phyloP scores from a whole-genome alignment of 1,139 yeast species.

The Meyerozyma smithsonii region DNA sequence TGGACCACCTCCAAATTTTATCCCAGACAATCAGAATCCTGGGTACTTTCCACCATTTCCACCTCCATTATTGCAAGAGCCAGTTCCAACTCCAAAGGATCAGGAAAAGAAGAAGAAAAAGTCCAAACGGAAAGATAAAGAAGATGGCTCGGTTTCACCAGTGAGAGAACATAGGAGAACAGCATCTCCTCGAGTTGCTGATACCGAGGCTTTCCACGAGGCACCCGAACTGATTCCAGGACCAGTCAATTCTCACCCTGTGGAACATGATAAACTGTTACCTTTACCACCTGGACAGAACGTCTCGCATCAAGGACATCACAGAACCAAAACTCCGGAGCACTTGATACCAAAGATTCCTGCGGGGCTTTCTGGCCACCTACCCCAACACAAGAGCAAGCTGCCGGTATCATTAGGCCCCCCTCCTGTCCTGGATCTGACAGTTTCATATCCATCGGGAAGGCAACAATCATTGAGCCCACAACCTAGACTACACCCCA shows the following conservation, averaged over 20 bases:
- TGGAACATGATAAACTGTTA: background rate
- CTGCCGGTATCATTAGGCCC: background rate
- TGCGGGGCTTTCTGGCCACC: background rate
- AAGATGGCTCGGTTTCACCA: constrained; percentile 6
- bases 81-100: constrained; percentile 6
- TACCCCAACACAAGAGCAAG: background rate
- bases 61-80: background rate
- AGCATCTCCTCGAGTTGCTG: background rate
- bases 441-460: background rate
- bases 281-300: background rate
- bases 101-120: constrained; percentile 11
- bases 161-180: background rate
- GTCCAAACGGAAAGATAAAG: constrained; percentile 7
- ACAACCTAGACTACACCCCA: background rate
- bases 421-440: background rate
- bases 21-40: background rate
- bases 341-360: background rate
- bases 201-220: too few relatives aligned
- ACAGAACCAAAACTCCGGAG: background rate
- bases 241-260: background rate
- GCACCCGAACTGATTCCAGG: too few relatives aligned
- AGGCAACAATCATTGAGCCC: background rate
- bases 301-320: background rate
- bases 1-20: constrained; percentile 3
- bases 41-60: background rate